A percentile compares a stretch with the other conserved stretches of the same genome.
phyloP scores from a whole-genome alignment of 2,329 filamentous ascomycete genomes.

The Ambrosiella cleistominuta region DNA sequence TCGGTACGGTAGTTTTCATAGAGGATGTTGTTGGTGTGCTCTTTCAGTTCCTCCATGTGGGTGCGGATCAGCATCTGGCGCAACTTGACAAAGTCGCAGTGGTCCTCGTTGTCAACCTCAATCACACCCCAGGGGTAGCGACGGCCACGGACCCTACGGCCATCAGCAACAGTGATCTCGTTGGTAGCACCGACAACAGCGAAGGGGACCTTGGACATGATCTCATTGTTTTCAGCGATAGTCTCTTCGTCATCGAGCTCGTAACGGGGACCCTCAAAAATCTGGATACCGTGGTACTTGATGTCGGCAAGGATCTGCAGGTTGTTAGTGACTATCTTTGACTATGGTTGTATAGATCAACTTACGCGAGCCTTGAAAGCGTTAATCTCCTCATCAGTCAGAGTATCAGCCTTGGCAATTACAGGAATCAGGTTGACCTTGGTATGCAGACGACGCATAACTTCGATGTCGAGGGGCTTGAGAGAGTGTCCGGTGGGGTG shows the following conservation, averaged over 20 bases:
- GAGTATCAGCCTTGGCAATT: constrained; percentile 94
- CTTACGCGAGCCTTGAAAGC: constrained; percentile 93
- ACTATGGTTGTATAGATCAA: constrained; percentile 15
- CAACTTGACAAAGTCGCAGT: constrained; percentile 99
- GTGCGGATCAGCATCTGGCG: constrained; percentile 99
- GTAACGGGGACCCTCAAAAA: constrained; percentile 96
- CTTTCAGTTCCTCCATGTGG: constrained; percentile 99
- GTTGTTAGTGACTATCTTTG: constrained; percentile 12
- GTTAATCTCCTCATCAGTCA: constrained; percentile 89
- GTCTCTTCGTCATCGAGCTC: constrained; percentile 99
- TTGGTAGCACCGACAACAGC: constrained; percentile 93
- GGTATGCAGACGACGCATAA: constrained; percentile 98
- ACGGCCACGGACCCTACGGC: constrained; percentile 88
- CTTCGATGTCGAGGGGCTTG: constrained; percentile 96
- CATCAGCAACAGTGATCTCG: constrained; percentile 80
- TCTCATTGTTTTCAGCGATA: constrained; percentile 98
- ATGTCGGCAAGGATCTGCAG: constrained; percentile 86
- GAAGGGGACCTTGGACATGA: constrained; percentile 99
- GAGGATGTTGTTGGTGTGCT: constrained; percentile 96
- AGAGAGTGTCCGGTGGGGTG: constrained; percentile 96
- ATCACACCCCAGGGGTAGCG: constrained; percentile 97
- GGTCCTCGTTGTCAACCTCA: constrained; percentile 98
- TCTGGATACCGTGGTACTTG: constrained; percentile 91
- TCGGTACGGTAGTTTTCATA: constrained; percentile 99
- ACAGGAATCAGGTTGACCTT: constrained; percentile 99